These are phyloP conservation scores for Punica granatum DNA, from an alignment of 345 rosid species.

Conservation along the genomic window DNA sequence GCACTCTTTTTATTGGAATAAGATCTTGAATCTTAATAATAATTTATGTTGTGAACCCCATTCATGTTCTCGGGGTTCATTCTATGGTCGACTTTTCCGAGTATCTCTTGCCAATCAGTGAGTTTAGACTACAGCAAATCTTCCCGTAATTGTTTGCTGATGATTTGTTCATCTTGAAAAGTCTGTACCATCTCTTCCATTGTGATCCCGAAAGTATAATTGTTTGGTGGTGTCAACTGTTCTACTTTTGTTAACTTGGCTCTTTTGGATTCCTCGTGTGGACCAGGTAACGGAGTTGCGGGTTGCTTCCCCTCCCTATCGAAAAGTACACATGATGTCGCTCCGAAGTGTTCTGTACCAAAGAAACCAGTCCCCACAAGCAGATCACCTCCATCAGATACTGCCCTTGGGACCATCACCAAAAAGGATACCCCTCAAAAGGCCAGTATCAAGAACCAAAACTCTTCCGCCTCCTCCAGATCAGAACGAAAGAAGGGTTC, in stretches of 20 bases:
- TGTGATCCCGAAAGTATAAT: neutral
- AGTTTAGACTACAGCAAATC: neutral
- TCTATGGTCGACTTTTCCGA: neutral
- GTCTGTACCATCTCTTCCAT: neutral
- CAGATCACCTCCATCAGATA: constrained; percentile 47
- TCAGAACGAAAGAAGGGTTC: constrained; percentile 23
- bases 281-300: constrained; percentile 43
- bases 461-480: constrained; percentile 13
- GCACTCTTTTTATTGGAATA: neutral
- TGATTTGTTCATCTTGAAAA: neutral
- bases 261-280: constrained; percentile 17
- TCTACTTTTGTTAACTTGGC: constrained; percentile 8
- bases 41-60: neutral
- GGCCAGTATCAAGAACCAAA: constrained; percentile 25
- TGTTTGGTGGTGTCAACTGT: neutral
- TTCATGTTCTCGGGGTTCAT: neutral
- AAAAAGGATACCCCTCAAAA: constrained; percentile 34
- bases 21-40: neutral
- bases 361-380: constrained; percentile 47
- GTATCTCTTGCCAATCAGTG: neutral
- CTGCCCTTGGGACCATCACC: constrained; percentile 25
- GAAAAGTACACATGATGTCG: constrained; percentile 35
- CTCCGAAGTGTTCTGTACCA: constrained; percentile 29
- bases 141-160: neutral
- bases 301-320: constrained; percentile 40